These are phyloP conservation scores for Triangularia verruculosa DNA, from an alignment of 2,329 filamentous ascomycete genomes.

Conservation along the genomic window DNA sequence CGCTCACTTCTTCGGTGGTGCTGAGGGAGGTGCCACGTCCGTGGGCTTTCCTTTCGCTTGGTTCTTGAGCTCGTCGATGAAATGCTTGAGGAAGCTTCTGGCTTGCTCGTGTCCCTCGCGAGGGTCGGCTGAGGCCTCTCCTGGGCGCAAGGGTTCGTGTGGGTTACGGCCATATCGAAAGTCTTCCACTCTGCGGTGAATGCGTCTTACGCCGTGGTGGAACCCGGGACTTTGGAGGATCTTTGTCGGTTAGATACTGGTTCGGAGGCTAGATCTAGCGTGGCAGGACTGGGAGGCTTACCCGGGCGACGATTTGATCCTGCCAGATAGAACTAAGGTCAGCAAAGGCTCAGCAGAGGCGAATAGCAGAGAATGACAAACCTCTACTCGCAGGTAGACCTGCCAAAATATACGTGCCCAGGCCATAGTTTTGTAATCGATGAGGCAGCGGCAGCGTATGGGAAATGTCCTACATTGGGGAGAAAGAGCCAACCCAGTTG, in stretches of 20 bases:
- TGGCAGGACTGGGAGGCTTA: slow-evolving; percentile 2
- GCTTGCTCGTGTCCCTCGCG: slow-evolving; percentile 24
- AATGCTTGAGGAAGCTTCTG: slow-evolving; percentile 44
- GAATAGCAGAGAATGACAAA: background rate
- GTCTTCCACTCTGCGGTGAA: slow-evolving; percentile 51
- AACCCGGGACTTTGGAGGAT: slow-evolving; percentile 50
- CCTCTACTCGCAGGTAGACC: slow-evolving; percentile 15
- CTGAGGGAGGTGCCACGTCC: slow-evolving; percentile 27
- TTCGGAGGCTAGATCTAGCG: background rate
- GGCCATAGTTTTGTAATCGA: background rate
- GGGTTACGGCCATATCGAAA: slow-evolving; percentile 48
- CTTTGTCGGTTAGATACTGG: background rate
- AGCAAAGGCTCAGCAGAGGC: background rate
- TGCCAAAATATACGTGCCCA: slow-evolving; percentile 18
- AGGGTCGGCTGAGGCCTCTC: slow-evolving; percentile 47
- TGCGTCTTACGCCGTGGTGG: slow-evolving; percentile 50
- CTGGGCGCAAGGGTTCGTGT: slow-evolving; percentile 48
- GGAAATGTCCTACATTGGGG: background rate
- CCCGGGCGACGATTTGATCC: slow-evolving; percentile 26
- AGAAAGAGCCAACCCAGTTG: background rate
- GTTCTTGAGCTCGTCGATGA: slow-evolving; percentile 50
- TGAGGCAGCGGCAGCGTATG: background rate
- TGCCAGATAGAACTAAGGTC: slow-evolving; percentile 7
- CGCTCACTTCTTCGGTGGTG: slow-evolving; percentile 26
- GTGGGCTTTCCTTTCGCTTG: slow-evolving; percentile 47